Percentiles rank a stretch among this genome's conserved stretches.
phyloP scores from a whole-genome alignment of 2,329 filamentous ascomycete species.

The Botrytis elliptica region DNA sequence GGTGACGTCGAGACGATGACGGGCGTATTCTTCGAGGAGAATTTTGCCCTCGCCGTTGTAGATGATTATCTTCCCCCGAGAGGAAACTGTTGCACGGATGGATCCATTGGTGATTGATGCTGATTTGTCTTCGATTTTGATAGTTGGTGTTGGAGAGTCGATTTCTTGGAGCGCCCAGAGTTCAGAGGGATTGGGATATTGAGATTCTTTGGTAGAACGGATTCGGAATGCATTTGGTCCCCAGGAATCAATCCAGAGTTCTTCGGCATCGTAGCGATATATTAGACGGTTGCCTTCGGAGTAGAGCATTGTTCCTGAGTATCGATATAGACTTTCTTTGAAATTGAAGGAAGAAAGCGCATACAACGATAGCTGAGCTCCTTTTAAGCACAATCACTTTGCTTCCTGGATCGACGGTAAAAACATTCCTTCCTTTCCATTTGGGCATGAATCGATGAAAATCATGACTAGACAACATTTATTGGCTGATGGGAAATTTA shows the following conservation, averaged over 20 bases:
- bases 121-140: constrained; percentile 17
- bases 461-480: background rate
- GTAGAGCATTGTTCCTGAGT: constrained; percentile 29
- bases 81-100: constrained; percentile 48
- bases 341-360: no score
- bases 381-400: background rate
- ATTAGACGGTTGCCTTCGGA: constrained; percentile 33
- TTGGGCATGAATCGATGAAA: background rate
- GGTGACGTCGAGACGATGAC: constrained; percentile 47
- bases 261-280: constrained; percentile 45
- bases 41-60: constrained; percentile 44
- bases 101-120: constrained; percentile 48
- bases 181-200: constrained; percentile 42
- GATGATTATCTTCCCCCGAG: constrained; percentile 49
- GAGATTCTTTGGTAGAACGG: constrained; percentile 44
- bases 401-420: background rate
- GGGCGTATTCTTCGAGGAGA: constrained; percentile 51
- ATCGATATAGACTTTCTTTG: background rate
- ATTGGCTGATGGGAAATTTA: background rate
- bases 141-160: background rate
- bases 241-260: constrained; percentile 51
- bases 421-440: background rate
- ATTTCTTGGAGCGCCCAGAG: constrained; percentile 43
- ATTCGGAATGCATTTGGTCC: constrained; percentile 49
- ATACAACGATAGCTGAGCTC: background rate